Evolutionary conservation across 2,329 filamentous ascomycete genomes (phyloP).

Genomic region (Verticillium zaregamsianum): DNA sequence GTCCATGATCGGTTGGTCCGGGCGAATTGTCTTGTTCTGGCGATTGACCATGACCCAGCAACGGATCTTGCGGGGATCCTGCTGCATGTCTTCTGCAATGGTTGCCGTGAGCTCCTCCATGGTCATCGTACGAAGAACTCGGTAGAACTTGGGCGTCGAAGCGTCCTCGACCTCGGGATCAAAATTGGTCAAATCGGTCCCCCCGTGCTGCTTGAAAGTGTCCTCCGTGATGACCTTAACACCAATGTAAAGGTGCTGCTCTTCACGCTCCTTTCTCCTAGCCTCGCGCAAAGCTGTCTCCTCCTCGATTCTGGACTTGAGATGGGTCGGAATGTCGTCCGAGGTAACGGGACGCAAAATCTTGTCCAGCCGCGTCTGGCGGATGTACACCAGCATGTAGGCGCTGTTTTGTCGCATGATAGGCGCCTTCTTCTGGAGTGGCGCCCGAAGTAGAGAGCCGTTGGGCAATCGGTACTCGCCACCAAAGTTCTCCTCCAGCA

Average conservation of each 20-base stretch:
- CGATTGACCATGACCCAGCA: slow-evolving; percentile 98
- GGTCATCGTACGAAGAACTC: slow-evolving; percentile 69
- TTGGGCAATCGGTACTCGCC: slow-evolving; percentile 67
- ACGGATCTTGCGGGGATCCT: slow-evolving; percentile 67
- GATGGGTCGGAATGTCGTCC: slow-evolving; percentile 75
- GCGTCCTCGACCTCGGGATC: slow-evolving; percentile 59
- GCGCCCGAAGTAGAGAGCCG: slow-evolving; percentile 36
- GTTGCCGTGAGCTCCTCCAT: slow-evolving; percentile 69
- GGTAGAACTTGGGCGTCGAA: slow-evolving; percentile 67
- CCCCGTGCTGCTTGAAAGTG: slow-evolving; percentile 75
- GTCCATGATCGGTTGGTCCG: slow-evolving; percentile 82
- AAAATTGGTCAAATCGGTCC: slow-evolving; percentile 75
- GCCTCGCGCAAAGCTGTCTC: slow-evolving; percentile 74
- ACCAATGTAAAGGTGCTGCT: slow-evolving; percentile 88
- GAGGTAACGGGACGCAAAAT: slow-evolving; percentile 74
- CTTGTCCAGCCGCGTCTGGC: slow-evolving; percentile 78
- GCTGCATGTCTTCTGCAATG: slow-evolving; percentile 65
- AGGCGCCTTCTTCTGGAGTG: slow-evolving; percentile 51
- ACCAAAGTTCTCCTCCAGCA: slow-evolving; percentile 93
- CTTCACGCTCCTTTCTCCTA: slow-evolving; percentile 81
- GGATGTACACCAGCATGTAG: slow-evolving; percentile 98
- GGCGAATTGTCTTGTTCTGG: slow-evolving; percentile 93
- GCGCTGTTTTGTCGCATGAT: slow-evolving; percentile 73
- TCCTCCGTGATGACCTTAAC: slow-evolving; percentile 77
- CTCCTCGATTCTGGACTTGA: slow-evolving; percentile 68